Conservation (phyloP, 306 rosid species). For the Quercus variabilis region DNA sequence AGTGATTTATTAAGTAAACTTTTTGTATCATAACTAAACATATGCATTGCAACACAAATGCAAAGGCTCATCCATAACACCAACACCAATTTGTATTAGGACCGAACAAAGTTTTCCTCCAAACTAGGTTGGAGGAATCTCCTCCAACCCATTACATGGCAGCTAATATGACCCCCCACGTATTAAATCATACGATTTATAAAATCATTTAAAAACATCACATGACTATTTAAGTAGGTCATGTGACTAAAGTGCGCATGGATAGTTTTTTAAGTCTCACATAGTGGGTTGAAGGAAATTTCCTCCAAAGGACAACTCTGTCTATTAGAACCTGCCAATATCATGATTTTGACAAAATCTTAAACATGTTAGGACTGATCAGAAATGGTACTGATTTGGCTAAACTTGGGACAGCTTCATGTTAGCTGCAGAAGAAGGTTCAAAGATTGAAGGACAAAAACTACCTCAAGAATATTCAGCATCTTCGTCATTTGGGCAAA, state of each 20-base stretch:
- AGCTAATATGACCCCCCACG: no score
- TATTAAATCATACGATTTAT: no score
- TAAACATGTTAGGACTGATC: not conserved
- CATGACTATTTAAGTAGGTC: no score
- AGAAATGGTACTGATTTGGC: not conserved
- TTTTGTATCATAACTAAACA: not conserved
- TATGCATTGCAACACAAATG: not conserved
- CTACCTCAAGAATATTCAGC: constrained; percentile 98
- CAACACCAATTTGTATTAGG: not conserved
- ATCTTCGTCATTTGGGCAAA: constrained; percentile 99
- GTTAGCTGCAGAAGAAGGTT: constrained; percentile 10
- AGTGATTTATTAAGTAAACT: not conserved
- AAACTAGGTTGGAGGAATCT: no score
- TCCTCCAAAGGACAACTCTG: no score
- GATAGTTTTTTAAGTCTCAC: no score
- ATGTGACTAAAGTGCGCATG: no score
- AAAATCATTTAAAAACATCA: no score
- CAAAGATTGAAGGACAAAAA: constrained; percentile 14
- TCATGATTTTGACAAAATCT: not conserved
- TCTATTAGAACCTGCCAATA: not conserved
- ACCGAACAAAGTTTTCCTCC: no score
- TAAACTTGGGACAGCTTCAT: not conserved
- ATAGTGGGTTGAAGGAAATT: no score
- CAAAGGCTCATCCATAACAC: not conserved
- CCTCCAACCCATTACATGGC: no score